Percentiles rank a stretch among this genome's conserved stretches.
phyloP scores from a whole-genome alignment of 2,329 filamentous ascomycete species.

The Parastagonospora nodorum region DNA sequence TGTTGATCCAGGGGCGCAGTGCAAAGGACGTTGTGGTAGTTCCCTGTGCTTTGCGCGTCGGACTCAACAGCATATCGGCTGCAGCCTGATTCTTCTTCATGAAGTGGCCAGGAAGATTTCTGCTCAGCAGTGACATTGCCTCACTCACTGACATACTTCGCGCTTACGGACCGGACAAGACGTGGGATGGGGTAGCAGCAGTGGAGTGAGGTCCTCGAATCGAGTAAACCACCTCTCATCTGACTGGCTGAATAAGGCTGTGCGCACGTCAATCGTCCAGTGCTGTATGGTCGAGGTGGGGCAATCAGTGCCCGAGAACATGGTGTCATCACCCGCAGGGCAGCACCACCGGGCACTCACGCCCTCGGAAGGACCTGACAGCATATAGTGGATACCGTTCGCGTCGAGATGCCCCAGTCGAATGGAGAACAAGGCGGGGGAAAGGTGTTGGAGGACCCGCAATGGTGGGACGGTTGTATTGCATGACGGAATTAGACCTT shows the following conservation, averaged over 20 bases:
- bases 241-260: conserved; percentile 11
- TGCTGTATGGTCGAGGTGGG: conserved; percentile 21
- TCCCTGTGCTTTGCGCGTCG: too few relatives aligned
- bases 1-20: too few relatives aligned
- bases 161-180: conserved; percentile 3
- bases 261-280: conserved; percentile 26
- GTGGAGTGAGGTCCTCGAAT: conserved; percentile 17
- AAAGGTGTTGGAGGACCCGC: conserved; percentile 8
- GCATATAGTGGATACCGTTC: background rate
- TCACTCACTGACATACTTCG: conserved; percentile 6
- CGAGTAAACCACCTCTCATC: conserved; percentile 17
- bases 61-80: too few relatives aligned
- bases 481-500: conserved; percentile 8
- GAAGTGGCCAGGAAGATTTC: too few relatives aligned
- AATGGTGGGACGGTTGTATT: conserved; percentile 12
- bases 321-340: conserved; percentile 20
- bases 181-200: conserved; percentile 16
- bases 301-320: conserved; percentile 18
- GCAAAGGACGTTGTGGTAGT: too few relatives aligned
- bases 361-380: background rate
- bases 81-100: too few relatives aligned
- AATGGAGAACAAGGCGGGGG: conserved; percentile 11
- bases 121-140: background rate
- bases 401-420: conserved; percentile 1
- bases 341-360: conserved; percentile 6